Evolutionary conservation across 192 early-diverging fungal genomes (phyloP).

Genomic region (Entrophospora sp.): DNA sequence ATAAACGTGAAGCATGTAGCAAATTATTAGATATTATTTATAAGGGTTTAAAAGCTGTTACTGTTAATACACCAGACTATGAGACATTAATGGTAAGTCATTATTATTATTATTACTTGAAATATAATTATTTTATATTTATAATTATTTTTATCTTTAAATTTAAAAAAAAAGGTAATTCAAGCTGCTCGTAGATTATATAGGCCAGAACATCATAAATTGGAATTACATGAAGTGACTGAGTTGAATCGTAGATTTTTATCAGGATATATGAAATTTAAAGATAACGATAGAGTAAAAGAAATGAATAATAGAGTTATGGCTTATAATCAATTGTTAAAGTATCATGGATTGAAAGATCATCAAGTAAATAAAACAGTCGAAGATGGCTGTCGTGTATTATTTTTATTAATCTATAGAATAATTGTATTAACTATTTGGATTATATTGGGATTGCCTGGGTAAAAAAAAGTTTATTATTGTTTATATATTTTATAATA

Average conservation of each 20-base stretch:
- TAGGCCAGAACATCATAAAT: constrained; percentile 73
- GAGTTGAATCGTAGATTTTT: constrained; percentile 85
- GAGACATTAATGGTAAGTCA: constrained; percentile 76
- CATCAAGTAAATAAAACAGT: constrained; percentile 88
- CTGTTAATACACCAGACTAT: constrained; percentile 87
- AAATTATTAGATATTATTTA: constrained; percentile 69
- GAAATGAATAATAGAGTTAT: constrained; percentile 66
- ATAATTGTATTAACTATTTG: constrained; percentile 60
- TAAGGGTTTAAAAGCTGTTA: constrained; percentile 76
- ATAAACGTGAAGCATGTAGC: constrained; percentile 75
- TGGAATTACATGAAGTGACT: constrained; percentile 76
- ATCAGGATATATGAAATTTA: constrained; percentile 73
- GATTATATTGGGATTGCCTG: constrained; percentile 73
- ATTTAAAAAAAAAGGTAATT: constrained; percentile 46
- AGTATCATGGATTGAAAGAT: constrained; percentile 88
- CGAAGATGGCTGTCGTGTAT: constrained; percentile 51
- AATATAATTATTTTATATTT: too few relatives aligned
- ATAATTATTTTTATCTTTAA: not conserved
- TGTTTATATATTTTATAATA: not conserved
- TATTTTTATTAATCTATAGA: constrained; percentile 61
- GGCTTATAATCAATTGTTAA: constrained; percentile 82
- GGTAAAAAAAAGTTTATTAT: constrained; percentile 35
- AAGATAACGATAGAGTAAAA: constrained; percentile 72
- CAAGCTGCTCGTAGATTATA: constrained; percentile 93
- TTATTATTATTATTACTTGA: not conserved